These are phyloP conservation scores for Phytophthora melonis DNA, from an alignment of 352 stramenopile species.

Conservation along the genomic window DNA sequence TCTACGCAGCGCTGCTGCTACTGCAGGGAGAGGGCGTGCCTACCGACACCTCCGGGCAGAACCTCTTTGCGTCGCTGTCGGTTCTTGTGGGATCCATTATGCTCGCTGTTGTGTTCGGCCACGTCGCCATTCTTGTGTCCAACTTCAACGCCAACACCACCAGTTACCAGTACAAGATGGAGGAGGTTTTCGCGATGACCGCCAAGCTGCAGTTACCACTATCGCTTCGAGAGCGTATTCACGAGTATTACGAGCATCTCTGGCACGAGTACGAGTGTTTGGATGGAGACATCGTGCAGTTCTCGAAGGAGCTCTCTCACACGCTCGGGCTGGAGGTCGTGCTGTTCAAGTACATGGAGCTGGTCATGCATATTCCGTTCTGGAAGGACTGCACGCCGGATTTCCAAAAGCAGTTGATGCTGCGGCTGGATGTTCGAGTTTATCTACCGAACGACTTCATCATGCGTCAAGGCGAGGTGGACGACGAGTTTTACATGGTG, in stretches of 20 bases:
- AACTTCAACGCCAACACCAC: conserved; percentile 58
- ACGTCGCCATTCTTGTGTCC: conserved; percentile 61
- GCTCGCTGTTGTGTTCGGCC: conserved; percentile 60
- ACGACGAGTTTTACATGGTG: conserved; percentile 68
- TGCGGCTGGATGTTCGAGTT: conserved; percentile 52
- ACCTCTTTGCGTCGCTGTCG: conserved; percentile 42
- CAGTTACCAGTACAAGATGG: conserved; percentile 69
- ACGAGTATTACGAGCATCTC: conserved; percentile 65
- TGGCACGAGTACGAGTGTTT: conserved; percentile 65
- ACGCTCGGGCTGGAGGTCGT: conserved; percentile 60
- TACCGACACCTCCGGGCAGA: conserved; percentile 27
- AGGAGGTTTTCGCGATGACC: conserved; percentile 59
- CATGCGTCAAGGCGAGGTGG: conserved; percentile 56
- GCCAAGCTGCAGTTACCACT: conserved; percentile 48
- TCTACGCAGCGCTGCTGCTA: conserved; percentile 53
- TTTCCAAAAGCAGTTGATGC: conserved; percentile 66
- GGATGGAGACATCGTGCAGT: conserved; percentile 50
- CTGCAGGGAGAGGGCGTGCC: conserved; percentile 55
- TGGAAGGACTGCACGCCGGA: conserved; percentile 52
- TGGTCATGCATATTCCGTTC: conserved; percentile 58
- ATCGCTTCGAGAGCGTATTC: conserved; percentile 56
- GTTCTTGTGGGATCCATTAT: conserved; percentile 54
- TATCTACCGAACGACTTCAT: conserved; percentile 77
- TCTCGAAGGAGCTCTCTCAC: conserved; percentile 54
- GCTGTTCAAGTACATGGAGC: conserved; percentile 59